Base-by-base conservation (phyloP, 345 rosid species). In the Hypericum perforatum region DNA sequence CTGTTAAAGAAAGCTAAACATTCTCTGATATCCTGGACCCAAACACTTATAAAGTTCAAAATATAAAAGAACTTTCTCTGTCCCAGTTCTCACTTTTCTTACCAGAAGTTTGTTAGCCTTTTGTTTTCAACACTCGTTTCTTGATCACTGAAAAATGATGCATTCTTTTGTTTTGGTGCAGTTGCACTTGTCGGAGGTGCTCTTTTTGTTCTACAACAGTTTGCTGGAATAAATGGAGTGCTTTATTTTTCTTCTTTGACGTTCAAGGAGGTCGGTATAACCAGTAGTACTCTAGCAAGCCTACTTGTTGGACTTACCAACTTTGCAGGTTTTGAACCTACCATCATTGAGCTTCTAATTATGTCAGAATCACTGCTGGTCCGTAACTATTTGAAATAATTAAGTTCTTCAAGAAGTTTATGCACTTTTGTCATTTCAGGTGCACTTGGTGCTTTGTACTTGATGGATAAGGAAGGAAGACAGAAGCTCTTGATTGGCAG, bases 161-260 rank as follows among this genome's bases (percentile, higher is more conserved):
- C 32, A 22, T 22, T 22, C 32, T 42, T 49, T 68, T 63, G 29
- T 56, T 6, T 66, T 59, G 60, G 45, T 80, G 76, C 86, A 83
- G 95, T 76, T 75, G 81, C 82, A 60, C 67, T 76, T 22, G 64
- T 77, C 46, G 95, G 91, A 41, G 88, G 88, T 55, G 63, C 78
- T 48, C 88, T 86, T 53, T 86, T 75, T 62, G 48, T 69, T 47
- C 81, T 86, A 36, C 95, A 86, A 66, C 95, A 86, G 63, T 81
- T 86, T 64, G 91, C 91, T 3, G 95, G 95, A 43, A 82, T 86
- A 66, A 86, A 86, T 47, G 95, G 88, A 60, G 85, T 86, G 51
- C 86, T 86, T 36, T 86, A 86, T 67, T 86, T 82, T 72, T 86
- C 91, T 37, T 82, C 95, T 49, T 62, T 82, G 71, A 82, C 88